phyloP scores from a whole-genome alignment of 2,329 filamentous ascomycete species.

The Penicillium capsulatum region DNA sequence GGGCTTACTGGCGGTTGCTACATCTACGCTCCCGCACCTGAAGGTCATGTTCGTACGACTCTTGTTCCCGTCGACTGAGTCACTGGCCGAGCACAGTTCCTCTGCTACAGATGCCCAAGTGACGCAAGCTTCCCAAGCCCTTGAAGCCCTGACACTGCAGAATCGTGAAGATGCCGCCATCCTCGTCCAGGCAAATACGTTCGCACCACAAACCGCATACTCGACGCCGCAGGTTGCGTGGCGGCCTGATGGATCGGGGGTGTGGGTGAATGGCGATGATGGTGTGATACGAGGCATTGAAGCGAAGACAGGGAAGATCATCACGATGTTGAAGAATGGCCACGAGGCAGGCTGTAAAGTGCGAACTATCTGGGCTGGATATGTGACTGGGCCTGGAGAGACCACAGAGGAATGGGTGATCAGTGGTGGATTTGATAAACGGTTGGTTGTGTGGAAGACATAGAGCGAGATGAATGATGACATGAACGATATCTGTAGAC shows the following conservation, averaged over 20 bases:
- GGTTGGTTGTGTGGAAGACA: constrained; percentile 54
- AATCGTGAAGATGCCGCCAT: constrained; percentile 59
- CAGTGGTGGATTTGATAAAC: constrained; percentile 62
- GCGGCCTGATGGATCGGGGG: constrained; percentile 57
- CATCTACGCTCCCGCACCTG: constrained; percentile 58
- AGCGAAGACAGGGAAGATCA: constrained; percentile 54
- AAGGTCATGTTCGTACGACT: constrained; percentile 58
- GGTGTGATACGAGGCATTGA: constrained; percentile 59
- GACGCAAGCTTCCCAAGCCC: constrained; percentile 51
- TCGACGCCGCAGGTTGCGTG: constrained; percentile 60
- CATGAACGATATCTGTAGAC: too few relatives aligned
- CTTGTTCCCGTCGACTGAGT: constrained; percentile 44
- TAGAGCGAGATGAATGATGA: too few relatives aligned
- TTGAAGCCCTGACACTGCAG: constrained; percentile 49
- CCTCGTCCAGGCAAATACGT: constrained; percentile 55
- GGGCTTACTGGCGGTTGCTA: constrained; percentile 55
- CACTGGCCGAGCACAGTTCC: constrained; percentile 13
- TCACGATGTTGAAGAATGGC: constrained; percentile 46
- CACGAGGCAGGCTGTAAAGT: constrained; percentile 58
- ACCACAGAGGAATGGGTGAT: constrained; percentile 52
- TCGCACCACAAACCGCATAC: constrained; percentile 62
- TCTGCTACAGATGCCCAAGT: constrained; percentile 15
- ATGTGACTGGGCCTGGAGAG: constrained; percentile 29
- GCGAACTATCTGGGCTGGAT: constrained; percentile 55
- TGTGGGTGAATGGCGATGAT: constrained; percentile 64